phyloP scores from a whole-genome alignment of 148 eudicot species.

The Dysphania ambrosioides region DNA sequence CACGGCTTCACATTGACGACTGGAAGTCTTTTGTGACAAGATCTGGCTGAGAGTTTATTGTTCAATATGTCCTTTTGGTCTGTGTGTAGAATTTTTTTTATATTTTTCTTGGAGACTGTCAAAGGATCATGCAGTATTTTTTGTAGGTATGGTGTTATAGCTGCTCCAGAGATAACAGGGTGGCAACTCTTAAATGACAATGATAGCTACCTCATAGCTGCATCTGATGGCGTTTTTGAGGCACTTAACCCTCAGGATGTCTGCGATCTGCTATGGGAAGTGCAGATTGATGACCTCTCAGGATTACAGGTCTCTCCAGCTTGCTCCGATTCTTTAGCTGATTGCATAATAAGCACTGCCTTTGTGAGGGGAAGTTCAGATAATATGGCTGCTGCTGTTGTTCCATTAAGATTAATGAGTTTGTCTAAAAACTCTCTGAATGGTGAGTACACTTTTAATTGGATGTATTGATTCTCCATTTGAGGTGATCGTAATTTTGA shows the following conservation, averaged over 20 bases:
- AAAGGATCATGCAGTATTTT: not conserved
- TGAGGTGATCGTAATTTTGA: conserved; percentile 33
- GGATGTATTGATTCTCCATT: conserved; percentile 24
- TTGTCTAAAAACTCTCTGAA: conserved; percentile 25
- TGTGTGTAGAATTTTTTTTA: not conserved
- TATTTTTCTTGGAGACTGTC: not conserved
- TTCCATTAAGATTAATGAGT: conserved; percentile 55
- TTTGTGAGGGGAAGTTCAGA: conserved; percentile 71
- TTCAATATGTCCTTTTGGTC: not conserved
- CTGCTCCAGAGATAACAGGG: conserved; percentile 90
- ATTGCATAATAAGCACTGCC: conserved; percentile 70
- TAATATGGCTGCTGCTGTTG: conserved; percentile 80
- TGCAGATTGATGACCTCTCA: conserved; percentile 39
- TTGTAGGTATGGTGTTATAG: conserved; percentile 80
- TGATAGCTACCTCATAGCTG: conserved; percentile 85
- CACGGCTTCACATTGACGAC: not conserved
- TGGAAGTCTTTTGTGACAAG: not conserved
- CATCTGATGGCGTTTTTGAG: conserved; percentile 95
- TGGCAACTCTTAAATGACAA: conserved; percentile 80
- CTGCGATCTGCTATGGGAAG: conserved; percentile 83
- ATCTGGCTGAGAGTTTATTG: not conserved
- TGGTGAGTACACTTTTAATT: conserved; percentile 18
- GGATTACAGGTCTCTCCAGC: conserved; percentile 44
- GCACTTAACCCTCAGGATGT: conserved; percentile 71
- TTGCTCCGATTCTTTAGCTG: conserved; percentile 69